Base-by-base conservation (phyloP, 768 basidiomycete genomes). In the Pulveroboletus sp. region DNA sequence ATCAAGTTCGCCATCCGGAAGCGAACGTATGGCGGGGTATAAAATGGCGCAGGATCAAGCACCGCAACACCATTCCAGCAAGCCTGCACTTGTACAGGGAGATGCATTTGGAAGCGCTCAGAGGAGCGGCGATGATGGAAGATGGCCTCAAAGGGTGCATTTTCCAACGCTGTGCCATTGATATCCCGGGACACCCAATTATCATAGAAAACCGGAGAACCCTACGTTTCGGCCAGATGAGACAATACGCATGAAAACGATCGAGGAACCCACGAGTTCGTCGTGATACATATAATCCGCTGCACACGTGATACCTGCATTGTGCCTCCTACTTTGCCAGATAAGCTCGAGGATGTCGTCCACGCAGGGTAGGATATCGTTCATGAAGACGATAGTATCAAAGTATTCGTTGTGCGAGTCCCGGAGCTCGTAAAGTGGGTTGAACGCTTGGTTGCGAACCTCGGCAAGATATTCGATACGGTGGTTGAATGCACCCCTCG, bases 381-480 rank as follows among this genome's bases (percentile, higher is more conserved):
- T 99, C 94, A 98, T 98, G 78, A 99, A 99, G 51, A 98, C 75
- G 72, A 99, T 90, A 32, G 87, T 82, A 72, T 99, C 95, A 57
- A 98, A 99, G 59, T 90, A 86, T 70, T 98, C 95, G 64, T 88
- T 88, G 64, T 94, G 85, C 21, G 85, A 73, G 65, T 97, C 94
- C 34, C 97, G 79, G 32, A 97, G 79, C 62, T 98, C 97, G 71
- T 95, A 89, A 20, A 98, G 75, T 1, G 97, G 97, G 2, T 90
- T 93, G 66, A 99, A 90, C 13, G 97, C 97, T 23, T 92, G 87
- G 67, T 99, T 98, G 51, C 97, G 89, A n/a, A 99, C 95, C 65
- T 99, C 95, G n/a, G 97, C 97, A 44, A 99, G 85, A 72, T 99
- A 99, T 70, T 99, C 97, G 75, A 99, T 99, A 45, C 97, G 94